Conservation (phyloP, 1,139 yeast species). For the Suhomyces anneliseae region DNA sequence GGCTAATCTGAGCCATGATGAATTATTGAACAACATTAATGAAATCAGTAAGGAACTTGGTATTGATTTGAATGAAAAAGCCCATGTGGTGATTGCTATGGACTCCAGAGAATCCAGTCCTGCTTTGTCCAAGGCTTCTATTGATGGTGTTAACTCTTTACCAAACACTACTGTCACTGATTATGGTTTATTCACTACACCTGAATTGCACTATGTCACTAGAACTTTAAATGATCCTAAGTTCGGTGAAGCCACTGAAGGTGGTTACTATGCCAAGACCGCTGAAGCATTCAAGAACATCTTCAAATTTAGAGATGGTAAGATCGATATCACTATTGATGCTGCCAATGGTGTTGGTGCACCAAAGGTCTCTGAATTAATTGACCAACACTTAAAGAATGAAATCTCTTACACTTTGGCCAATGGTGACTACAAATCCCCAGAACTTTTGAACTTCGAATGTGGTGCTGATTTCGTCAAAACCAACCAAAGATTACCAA, state of each 20-base stretch:
- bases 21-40: conserved; percentile 27
- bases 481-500: conserved; percentile 79
- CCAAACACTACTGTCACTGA: conserved; percentile 50
- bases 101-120: conserved; percentile 84
- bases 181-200: conserved; percentile 82
- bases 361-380: conserved; percentile 59
- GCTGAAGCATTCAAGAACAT: conserved; percentile 40
- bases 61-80: conserved; percentile 39
- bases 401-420: conserved; percentile 50
- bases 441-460: conserved; percentile 62
- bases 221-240: conserved; percentile 62
- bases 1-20: conserved; percentile 64
- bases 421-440: conserved; percentile 58
- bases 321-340: conserved; percentile 63
- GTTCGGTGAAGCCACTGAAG: conserved; percentile 65
- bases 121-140: conserved; percentile 57
- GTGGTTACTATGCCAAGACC: conserved; percentile 71
- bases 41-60: conserved; percentile 31
- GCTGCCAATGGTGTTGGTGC: conserved; percentile 97
- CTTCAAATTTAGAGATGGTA: conserved; percentile 23
- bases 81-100: conserved; percentile 57
- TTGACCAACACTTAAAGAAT: conserved; percentile 41
- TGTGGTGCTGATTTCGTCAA: conserved; percentile 98
- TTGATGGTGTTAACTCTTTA: conserved; percentile 61
- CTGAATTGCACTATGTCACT: conserved; percentile 89